These are phyloP conservation scores for Fraxinus anomala DNA, from an alignment of 257 asterid genomes.

Conservation along the genomic window DNA sequence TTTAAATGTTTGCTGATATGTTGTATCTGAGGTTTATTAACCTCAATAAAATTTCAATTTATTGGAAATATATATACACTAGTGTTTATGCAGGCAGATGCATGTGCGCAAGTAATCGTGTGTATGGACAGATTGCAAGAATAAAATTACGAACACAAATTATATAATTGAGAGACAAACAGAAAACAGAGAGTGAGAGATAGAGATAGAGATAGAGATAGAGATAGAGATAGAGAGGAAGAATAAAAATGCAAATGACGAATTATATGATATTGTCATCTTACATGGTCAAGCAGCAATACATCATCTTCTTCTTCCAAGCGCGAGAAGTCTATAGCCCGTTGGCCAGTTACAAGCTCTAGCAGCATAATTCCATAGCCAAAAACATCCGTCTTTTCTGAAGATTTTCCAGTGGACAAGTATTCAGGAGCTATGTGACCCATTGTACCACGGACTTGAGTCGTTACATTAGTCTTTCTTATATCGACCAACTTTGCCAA, in stretches of 20 bases:
- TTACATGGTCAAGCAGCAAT: conserved; percentile 88
- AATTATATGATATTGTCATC: conserved; percentile 21
- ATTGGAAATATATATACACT: not conserved
- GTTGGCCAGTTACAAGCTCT: conserved; percentile 93
- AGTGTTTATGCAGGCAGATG: not conserved
- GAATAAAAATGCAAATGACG: not conserved
- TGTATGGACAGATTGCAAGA: not conserved
- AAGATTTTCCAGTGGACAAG: conserved; percentile 93
- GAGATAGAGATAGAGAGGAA: not conserved
- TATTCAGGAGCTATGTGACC: conserved; percentile 99
- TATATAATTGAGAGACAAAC: not conserved
- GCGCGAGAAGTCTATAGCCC: conserved; percentile 95
- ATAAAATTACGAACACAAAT: not conserved
- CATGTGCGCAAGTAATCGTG: not conserved
- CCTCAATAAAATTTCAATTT: not conserved
- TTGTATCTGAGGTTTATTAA: not conserved
- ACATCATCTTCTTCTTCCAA: conserved; percentile 98
- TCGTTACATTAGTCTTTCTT: conserved; percentile 84
- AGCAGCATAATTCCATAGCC: conserved; percentile 96
- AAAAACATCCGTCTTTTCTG: conserved; percentile 90
- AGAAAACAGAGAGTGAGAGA: not conserved
- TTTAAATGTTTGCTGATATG: not conserved
- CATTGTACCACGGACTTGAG: conserved; percentile 99
- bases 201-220: conserved; percentile 6
- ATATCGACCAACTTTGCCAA: conserved; percentile 92